Evolutionary conservation across 768 basidiomycete species (phyloP).

Genomic region (Suillus cothurnatus): DNA sequence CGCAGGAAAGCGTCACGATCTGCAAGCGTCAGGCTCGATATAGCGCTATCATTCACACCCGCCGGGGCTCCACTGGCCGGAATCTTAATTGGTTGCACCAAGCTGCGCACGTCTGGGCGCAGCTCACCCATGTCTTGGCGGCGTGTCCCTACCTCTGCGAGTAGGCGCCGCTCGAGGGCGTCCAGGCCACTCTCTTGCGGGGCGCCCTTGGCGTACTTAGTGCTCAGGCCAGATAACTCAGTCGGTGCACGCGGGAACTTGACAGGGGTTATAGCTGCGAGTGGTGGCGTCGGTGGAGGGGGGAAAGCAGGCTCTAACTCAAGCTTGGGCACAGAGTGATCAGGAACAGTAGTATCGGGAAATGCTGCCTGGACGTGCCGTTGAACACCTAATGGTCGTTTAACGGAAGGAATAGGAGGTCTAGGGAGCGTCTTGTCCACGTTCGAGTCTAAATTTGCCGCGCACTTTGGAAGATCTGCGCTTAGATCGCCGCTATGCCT

Average conservation of each 20-base stretch:
- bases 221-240: conserved; percentile 27
- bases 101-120: conserved; percentile 38
- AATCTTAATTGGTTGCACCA: conserved; percentile 42
- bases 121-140: conserved; percentile 32
- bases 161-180: conserved; percentile 66
- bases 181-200: conserved; percentile 62
- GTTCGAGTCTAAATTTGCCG: conserved; percentile 24
- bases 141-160: conserved; percentile 75
- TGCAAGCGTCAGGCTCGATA: conserved; percentile 48
- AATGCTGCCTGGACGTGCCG: conserved; percentile 37
- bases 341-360: conserved; percentile 14
- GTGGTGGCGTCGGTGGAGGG: conserved; percentile 54
- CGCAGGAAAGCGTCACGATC: conserved; percentile 26
- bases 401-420: conserved; percentile 55
- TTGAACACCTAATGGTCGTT: conserved; percentile 23
- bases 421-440: conserved; percentile 62
- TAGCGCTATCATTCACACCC: conserved; percentile 45
- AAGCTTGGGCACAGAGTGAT: conserved; percentile 16
- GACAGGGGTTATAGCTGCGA: conserved; percentile 43
- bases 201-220: conserved; percentile 22
- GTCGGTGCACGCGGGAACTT: conserved; percentile 38
- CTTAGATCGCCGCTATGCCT: conserved; percentile 30
- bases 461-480: conserved; percentile 24
- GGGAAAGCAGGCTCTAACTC: conserved; percentile 8
- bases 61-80: conserved; percentile 33